Conservation (phyloP, 768 basidiomycete genomes). For the Pleurotus platypus region DNA sequence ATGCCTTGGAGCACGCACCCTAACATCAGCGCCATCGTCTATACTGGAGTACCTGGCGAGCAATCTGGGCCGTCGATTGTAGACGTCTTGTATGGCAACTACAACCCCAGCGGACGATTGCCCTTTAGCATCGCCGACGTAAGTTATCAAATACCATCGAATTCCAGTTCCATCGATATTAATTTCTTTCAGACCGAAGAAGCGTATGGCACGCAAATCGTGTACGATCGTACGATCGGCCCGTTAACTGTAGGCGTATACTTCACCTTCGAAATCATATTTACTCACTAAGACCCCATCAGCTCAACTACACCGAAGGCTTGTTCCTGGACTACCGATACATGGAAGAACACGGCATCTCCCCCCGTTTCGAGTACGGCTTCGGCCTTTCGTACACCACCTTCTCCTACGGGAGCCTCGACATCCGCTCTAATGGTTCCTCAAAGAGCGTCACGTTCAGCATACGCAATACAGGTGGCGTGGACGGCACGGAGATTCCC, state of each 20-base stretch:
- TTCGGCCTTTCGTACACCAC: constrained; percentile 85
- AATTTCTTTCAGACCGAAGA: neutral
- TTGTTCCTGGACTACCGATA: constrained; percentile 33
- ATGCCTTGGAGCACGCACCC: constrained; percentile 68
- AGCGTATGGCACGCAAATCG: neutral
- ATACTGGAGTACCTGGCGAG: constrained; percentile 64
- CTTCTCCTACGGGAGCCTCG: constrained; percentile 66
- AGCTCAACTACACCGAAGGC: constrained; percentile 18
- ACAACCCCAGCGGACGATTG: constrained; percentile 59
- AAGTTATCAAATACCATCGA: no score
- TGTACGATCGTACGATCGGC: neutral
- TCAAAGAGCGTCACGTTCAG: constrained; percentile 53
- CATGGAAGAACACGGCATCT: constrained; percentile 53
- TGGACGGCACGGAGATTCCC: constrained; percentile 61
- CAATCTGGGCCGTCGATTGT: constrained; percentile 67
- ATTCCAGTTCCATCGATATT: no score
- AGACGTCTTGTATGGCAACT: constrained; percentile 67
- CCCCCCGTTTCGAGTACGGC: constrained; percentile 85
- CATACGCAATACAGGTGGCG: constrained; percentile 60
- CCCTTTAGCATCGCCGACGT: constrained; percentile 73
- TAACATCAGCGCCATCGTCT: constrained; percentile 65
- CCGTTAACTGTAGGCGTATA: constrained; percentile 15
- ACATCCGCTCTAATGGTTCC: constrained; percentile 37
- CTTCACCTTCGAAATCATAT: neutral
- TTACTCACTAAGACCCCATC: neutral